These are phyloP conservation scores for Talaromyces nanjingensis DNA, from an alignment of 495 filamentous ascomycete genomes.

Conservation along the genomic window DNA sequence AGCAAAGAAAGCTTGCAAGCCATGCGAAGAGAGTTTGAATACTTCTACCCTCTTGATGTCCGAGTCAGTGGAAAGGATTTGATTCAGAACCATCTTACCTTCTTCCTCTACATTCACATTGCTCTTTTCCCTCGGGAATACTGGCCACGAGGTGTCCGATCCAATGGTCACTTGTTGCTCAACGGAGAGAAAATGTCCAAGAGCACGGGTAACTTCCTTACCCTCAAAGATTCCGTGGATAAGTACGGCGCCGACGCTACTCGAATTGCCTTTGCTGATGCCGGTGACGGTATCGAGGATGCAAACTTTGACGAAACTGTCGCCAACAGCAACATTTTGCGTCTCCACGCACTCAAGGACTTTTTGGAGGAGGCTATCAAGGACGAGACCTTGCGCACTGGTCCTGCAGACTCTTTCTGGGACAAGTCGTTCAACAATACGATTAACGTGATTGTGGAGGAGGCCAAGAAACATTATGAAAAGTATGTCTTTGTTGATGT, in stretches of 20 bases:
- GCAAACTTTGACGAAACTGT: constrained; percentile 97
- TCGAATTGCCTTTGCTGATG: constrained; percentile 86
- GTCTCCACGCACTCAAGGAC: constrained; percentile 77
- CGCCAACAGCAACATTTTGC: constrained; percentile 82
- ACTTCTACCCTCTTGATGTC: constrained; percentile 92
- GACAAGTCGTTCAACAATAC: constrained; percentile 92
- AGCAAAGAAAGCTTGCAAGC: constrained; percentile 60
- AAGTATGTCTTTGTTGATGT: constrained; percentile 27
- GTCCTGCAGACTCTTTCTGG: constrained; percentile 68
- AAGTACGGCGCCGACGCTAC: constrained; percentile 95
- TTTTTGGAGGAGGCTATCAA: constrained; percentile 84
- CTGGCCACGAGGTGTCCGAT: constrained; percentile 77
- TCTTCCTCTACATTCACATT: constrained; percentile 92
- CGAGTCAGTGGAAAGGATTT: constrained; percentile 80
- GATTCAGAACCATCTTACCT: constrained; percentile 86
- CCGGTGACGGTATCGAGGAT: constrained; percentile 89
- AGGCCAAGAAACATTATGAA: constrained; percentile 70
- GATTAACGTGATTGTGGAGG: constrained; percentile 72
- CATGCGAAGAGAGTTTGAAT: constrained; percentile 87
- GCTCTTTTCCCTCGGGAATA: constrained; percentile 81
- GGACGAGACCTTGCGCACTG: constrained; percentile 65
- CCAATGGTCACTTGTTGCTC: constrained; percentile 87
- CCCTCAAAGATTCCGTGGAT: constrained; percentile 71
- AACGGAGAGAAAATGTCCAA: constrained; percentile 98
- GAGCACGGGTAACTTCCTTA: constrained; percentile 92